Conservation (phyloP, 2,329 filamentous ascomycete species). For the Epicoccum nigrum region DNA sequence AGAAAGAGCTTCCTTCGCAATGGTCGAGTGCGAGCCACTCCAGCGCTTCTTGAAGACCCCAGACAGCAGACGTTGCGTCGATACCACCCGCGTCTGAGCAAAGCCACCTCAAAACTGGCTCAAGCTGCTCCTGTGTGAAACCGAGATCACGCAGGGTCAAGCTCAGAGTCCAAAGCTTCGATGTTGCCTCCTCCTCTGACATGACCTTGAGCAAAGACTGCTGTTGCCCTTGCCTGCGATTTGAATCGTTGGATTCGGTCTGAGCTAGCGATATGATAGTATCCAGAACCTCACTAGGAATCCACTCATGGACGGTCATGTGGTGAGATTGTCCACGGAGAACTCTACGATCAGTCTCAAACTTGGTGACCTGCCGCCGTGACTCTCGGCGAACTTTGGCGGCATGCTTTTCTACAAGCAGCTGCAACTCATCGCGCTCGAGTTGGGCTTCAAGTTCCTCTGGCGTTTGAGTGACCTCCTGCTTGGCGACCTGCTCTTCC, state of each 20-base stretch:
- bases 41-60: conserved; percentile 85
- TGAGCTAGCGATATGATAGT: conserved; percentile 76
- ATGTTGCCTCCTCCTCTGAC: conserved; percentile 77
- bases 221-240: conserved; percentile 52
- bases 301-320: conserved; percentile 76
- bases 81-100: conserved; percentile 43
- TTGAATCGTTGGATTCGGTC: conserved; percentile 63
- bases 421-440: conserved; percentile 87
- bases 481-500: conserved; percentile 27
- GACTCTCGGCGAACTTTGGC: conserved; percentile 80
- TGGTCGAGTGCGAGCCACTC: conserved; percentile 90
- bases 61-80: conserved; percentile 68
- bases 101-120: conserved; percentile 43
- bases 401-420: conserved; percentile 83
- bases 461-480: conserved; percentile 64
- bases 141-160: conserved; percentile 72
- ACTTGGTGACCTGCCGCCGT: conserved; percentile 73
- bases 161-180: conserved; percentile 84
- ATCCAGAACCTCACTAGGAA: conserved; percentile 78
- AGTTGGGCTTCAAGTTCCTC: conserved; percentile 91
- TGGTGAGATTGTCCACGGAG: conserved; percentile 78
- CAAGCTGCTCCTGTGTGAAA: conserved; percentile 59
- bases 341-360: conserved; percentile 85
- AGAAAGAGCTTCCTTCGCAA: conserved; percentile 69
- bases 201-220: conserved; percentile 51